Base-by-base conservation (phyloP, 805 yeast species). In the Suhomyces xylopsoci region DNA sequence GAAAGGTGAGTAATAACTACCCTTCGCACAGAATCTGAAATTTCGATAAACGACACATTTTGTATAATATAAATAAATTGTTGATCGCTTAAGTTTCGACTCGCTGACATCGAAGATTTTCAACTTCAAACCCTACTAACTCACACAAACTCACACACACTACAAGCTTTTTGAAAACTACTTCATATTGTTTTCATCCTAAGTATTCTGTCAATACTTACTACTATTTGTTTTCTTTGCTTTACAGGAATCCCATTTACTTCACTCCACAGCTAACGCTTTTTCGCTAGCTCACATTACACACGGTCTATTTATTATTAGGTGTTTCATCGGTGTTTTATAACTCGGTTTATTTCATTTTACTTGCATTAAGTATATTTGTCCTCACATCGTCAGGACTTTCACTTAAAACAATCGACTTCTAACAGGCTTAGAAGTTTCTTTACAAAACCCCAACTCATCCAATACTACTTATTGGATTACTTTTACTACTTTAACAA, bases 1-100 rank as follows among this genome's bases (percentile, higher is more conserved):
- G 36, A 32, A 32, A 32, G n/a, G 48, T 45, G 48, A 45, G 48
- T 45, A 45, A 45, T 45, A 19, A 22, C 30, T 25, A 20, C 28
- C n/a, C 4, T 32, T 32, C 36, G 36, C 36, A 32, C 36, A n/a
- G 36, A 32, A n/a, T n/a, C 17, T n/a, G 36, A 32, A 32, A 32
- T 32, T 32, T 32, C 17, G 36, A 32, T 32, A 32, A 32, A 14
- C 36, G 36, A n/a, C 36, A 7, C 17, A 32, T 32, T 32, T 32
- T 32, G 36, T n/a, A 32, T 32, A 32, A 32, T 32, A 32, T 32
- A 32, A 32, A 32, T 32, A 32, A 32, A 32, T 32, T 32, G 36
- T 32, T 14, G 15, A n/a, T 32, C 36, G 36, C 36, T 32, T n/a
- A 32, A 32, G 17, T 6, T 32, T 32, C 36, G 17, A 32, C 15